Percentiles rank a stretch among this genome's conserved stretches.
Conservation (phyloP, 208 protist species). For the Trypanosoma theileri region DNA sequence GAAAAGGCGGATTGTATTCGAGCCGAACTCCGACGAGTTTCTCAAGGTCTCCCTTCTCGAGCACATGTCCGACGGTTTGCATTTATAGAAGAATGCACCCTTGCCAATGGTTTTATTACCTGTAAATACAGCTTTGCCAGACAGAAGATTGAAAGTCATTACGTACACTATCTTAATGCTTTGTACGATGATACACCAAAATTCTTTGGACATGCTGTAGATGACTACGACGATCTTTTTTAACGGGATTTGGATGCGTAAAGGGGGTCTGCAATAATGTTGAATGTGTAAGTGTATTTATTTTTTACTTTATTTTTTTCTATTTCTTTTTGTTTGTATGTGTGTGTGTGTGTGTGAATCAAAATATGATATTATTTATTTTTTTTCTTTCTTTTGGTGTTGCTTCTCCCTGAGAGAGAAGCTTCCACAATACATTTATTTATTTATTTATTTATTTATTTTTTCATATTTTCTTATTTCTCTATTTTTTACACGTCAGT, state of each 20-base stretch:
- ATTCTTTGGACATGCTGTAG: constrained; percentile 91
- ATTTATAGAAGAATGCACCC: constrained; percentile 89
- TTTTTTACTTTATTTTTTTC: constrained; percentile 3
- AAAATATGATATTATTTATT: neutral
- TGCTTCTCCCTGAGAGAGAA: neutral
- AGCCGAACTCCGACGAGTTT: constrained; percentile 79
- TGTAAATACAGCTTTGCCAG: constrained; percentile 87
- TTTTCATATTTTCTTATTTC: neutral
- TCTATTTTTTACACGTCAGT: neutral
- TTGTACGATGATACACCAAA: constrained; percentile 90
- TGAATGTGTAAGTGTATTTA: neutral
- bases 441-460: neutral
- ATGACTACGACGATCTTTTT: constrained; percentile 92
- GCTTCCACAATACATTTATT: neutral
- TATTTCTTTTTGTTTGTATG: neutral
- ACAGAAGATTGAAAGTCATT: constrained; percentile 84
- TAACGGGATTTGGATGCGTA: constrained; percentile 29
- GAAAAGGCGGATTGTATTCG: constrained; percentile 91
- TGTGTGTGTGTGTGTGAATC: neutral
- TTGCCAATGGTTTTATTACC: constrained; percentile 89
- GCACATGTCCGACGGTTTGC: constrained; percentile 86
- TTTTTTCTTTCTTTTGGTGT: neutral
- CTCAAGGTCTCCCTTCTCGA: constrained; percentile 70
- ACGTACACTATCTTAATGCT: constrained; percentile 89
- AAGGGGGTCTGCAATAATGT: neutral